Conservation (phyloP, 805 yeast genomes). For the Huiozyma sinensis region DNA sequence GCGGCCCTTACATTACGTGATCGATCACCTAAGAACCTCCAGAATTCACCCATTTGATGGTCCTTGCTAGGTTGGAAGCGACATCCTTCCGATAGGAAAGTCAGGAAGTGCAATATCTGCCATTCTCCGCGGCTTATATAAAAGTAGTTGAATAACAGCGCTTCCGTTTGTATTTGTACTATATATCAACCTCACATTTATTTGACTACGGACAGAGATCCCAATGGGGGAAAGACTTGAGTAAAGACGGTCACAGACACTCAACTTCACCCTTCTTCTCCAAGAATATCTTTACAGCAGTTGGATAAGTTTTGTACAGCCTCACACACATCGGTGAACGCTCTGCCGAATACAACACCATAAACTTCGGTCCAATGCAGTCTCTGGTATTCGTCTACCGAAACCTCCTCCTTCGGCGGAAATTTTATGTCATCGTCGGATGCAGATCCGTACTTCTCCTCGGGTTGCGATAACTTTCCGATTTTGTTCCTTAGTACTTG, state of each 20-base stretch:
- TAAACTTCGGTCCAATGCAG: conserved; percentile 39
- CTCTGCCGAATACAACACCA: conserved; percentile 39
- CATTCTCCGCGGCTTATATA: no score
- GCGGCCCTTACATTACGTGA: no score
- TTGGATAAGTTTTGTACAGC: conserved; percentile 31
- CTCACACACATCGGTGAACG: conserved; percentile 37
- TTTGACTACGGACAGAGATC: no score
- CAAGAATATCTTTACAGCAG: conserved; percentile 33
- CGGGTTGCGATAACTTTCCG: neutral
- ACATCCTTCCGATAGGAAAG: no score
- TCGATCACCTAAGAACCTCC: no score
- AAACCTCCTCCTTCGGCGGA: neutral
- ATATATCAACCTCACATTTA: no score
- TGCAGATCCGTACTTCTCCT: neutral
- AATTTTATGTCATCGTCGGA: no score
- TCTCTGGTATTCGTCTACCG: conserved; percentile 12
- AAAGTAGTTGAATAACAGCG: no score
- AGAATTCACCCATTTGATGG: no score
- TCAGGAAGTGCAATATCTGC: no score
- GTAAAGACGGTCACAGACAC: neutral
- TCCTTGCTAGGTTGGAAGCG: no score
- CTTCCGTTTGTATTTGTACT: no score
- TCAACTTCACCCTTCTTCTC: conserved; percentile 28
- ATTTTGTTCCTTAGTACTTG: conserved; percentile 5
- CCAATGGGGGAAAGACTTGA: neutral